Conservation (phyloP, 768 basidiomycete genomes). For the Rhizopogon salebrosus region DNA sequence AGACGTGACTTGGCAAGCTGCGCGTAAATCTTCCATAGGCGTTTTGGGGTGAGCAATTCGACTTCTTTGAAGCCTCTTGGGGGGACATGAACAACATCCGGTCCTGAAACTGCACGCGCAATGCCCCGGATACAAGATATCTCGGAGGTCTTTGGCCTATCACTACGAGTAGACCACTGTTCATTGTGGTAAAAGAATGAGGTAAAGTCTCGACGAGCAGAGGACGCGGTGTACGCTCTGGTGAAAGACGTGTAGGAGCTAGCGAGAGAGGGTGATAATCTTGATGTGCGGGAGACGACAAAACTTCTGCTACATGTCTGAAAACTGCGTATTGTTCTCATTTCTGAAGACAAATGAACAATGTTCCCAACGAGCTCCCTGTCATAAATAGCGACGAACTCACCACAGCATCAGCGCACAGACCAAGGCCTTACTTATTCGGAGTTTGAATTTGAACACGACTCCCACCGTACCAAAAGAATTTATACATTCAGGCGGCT, state of each 20-base stretch:
- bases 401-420: constrained; percentile 4
- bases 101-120: constrained; percentile 8
- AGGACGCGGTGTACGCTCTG: constrained; percentile 21
- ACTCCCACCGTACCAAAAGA: constrained; percentile 9
- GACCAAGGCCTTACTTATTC: constrained; percentile 11
- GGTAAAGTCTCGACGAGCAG: constrained; percentile 26
- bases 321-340: constrained; percentile 11
- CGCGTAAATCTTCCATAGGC: constrained; percentile 61
- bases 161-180: constrained; percentile 35
- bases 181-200: constrained; percentile 65
- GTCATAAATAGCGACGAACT: constrained; percentile 4
- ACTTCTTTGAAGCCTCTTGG: constrained; percentile 29
- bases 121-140: constrained; percentile 5
- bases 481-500: not conserved
- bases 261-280: constrained; percentile 6
- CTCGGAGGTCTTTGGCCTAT: not conserved
- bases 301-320: constrained; percentile 11
- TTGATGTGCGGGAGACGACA: constrained; percentile 7
- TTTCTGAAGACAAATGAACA: constrained; percentile 2
- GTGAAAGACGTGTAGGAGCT: not conserved
- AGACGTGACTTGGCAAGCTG: constrained; percentile 85
- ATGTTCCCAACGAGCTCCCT: not conserved
- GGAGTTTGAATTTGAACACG: constrained; percentile 25
- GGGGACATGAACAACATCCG: constrained; percentile 7
- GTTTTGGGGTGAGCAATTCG: constrained; percentile 41